A percentile compares a stretch with the other conserved stretches of the same genome.
Conservation (phyloP, 495 filamentous ascomycete species). For the Hyaloscypha finlandica region DNA sequence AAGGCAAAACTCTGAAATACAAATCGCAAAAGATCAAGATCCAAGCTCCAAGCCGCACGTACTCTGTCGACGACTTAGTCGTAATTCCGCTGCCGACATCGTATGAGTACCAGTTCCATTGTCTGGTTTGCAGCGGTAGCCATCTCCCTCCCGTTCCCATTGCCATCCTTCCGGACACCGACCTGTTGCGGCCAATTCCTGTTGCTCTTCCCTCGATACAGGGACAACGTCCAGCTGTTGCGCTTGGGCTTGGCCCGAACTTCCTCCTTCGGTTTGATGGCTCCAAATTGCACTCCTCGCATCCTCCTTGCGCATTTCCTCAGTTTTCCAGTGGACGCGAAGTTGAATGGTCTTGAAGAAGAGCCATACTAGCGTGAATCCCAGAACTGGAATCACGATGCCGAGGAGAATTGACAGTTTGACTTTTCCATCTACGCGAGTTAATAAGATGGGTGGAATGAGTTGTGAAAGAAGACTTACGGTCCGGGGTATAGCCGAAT, state of each 20-base stretch:
- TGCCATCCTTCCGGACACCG: neutral
- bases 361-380: neutral
- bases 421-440: neutral
- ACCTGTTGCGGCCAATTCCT: neutral
- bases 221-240: no score
- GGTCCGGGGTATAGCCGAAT: neutral
- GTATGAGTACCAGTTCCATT: neutral
- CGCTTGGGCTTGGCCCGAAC: no score
- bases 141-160: neutral
- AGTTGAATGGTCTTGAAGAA: neutral
- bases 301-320: neutral
- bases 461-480: neutral
- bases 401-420: neutral
- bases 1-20: neutral
- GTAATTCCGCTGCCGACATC: neutral
- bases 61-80: neutral
- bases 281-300: neutral
- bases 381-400: neutral
- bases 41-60: neutral
- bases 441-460: neutral
- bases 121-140: neutral
- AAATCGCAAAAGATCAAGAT: neutral
- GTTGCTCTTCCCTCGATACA: neutral
- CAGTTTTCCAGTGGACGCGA: neutral
- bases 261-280: neutral